Conservation (phyloP, 306 rosid species). For the peach (Prunus persica) region Prunus_persica_NCBIv2 NC_034012.1:14487501-14488000, state of each 20-base stretch:
- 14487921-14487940: not conserved
- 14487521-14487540: constrained; percentile 76
- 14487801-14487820: not conserved
- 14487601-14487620: constrained; percentile 24
- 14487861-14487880: not conserved
- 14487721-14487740: constrained; percentile 82
- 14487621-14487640: not conserved
- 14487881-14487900: not conserved
- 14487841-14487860: not conserved
- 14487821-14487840: not conserved
- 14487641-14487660: constrained; percentile 11
- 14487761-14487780: not conserved
- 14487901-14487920: not conserved
- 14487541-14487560: constrained; percentile 72
- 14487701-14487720: constrained; percentile 68
- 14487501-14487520: constrained; percentile 85
- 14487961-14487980: not conserved
- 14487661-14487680: constrained; percentile 54
- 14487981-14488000: not conserved
- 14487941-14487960: not conserved
- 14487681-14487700: constrained; percentile 70
- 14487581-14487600: constrained; percentile 97
- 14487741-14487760: constrained; percentile 66
- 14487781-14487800: not conserved
- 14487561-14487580: constrained; percentile 79